phyloP scores from a whole-genome alignment of 2,329 filamentous ascomycete species.

The Monosporascus cannonballus region DNA sequence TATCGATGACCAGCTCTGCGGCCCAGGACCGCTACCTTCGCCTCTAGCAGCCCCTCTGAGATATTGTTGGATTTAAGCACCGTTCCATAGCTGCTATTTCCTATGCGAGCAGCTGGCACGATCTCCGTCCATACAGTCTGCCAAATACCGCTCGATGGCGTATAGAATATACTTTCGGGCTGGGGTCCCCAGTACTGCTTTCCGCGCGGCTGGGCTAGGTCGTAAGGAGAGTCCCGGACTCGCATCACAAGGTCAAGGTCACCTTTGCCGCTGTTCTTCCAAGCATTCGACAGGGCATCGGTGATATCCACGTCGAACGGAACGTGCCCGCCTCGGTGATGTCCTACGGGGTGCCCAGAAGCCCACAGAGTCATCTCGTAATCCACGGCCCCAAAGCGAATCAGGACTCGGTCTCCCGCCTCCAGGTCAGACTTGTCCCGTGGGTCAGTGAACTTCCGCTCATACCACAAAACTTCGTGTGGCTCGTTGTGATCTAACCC shows the following conservation, averaged over 20 bases:
- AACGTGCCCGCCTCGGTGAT: conserved; percentile 53
- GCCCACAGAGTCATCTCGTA: conserved; percentile 55
- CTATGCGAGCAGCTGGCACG: conserved; percentile 46
- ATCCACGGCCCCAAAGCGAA: conserved; percentile 56
- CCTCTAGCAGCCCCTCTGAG: conserved; percentile 42
- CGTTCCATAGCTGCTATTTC: conserved; percentile 51
- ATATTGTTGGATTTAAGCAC: conserved; percentile 51
- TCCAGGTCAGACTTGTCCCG: conserved; percentile 36
- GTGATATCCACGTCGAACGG: conserved; percentile 54
- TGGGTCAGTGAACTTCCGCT: conserved; percentile 45
- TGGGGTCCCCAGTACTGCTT: conserved; percentile 62
- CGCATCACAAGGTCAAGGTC: conserved; percentile 45
- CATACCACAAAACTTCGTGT: conserved; percentile 65
- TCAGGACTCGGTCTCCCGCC: conserved; percentile 36
- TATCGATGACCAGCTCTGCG: conserved; percentile 39
- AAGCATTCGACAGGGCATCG: conserved; percentile 31
- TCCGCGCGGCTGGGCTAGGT: conserved; percentile 58
- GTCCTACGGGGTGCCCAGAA: conserved; percentile 44
- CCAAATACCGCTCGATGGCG: conserved; percentile 52
- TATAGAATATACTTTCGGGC: conserved; percentile 56
- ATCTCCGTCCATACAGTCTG: conserved; percentile 52
- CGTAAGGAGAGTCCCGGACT: conserved; percentile 58
- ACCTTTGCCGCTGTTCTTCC: conserved; percentile 17
- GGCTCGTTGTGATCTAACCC: conserved; percentile 55
- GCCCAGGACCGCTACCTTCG: conserved; percentile 42